Conservation (phyloP, 2,329 filamentous ascomycete genomes). For the Calonectria honghensis region DNA sequence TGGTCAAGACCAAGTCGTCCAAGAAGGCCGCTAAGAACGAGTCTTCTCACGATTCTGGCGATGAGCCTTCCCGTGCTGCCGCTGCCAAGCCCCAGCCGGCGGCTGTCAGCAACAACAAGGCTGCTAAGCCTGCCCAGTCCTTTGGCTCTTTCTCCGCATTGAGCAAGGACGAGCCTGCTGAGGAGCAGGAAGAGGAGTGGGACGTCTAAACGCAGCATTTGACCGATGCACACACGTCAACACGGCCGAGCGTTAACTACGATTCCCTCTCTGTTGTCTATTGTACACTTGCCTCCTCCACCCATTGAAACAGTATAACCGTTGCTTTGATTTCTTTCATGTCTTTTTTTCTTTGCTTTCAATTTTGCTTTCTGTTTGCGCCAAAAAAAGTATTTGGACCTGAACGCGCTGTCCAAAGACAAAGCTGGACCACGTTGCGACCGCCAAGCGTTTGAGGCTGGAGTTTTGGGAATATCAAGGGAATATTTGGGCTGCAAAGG, state of each 20-base stretch:
- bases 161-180: conserved; percentile 63
- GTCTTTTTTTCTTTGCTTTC: conserved; percentile 47
- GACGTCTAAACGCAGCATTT: conserved; percentile 65
- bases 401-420: conserved; percentile 44
- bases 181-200: conserved; percentile 69
- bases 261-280: conserved; percentile 11
- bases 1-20: conserved; percentile 71
- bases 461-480: conserved; percentile 52
- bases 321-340: conserved; percentile 42
- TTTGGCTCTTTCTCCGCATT: conserved; percentile 72
- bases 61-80: conserved; percentile 58
- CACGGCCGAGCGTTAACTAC: conserved; percentile 13
- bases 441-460: conserved; percentile 54
- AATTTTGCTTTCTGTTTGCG: conserved; percentile 42
- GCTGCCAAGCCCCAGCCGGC: conserved; percentile 57
- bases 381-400: conserved; percentile 49
- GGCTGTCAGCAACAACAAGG: conserved; percentile 48
- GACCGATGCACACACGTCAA: conserved; percentile 7
- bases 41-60: conserved; percentile 59
- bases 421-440: conserved; percentile 48
- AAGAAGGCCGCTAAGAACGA: conserved; percentile 66
- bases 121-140: conserved; percentile 59
- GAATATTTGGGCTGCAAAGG: conserved; percentile 38
- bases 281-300: conserved; percentile 41
- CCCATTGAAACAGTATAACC: conserved; percentile 28